Percentiles rank a stretch among this genome's conserved stretches.
Evolutionary conservation across 164 flowering plant species (phyloP).

Genomic region (Platanus orientalis): DNA sequence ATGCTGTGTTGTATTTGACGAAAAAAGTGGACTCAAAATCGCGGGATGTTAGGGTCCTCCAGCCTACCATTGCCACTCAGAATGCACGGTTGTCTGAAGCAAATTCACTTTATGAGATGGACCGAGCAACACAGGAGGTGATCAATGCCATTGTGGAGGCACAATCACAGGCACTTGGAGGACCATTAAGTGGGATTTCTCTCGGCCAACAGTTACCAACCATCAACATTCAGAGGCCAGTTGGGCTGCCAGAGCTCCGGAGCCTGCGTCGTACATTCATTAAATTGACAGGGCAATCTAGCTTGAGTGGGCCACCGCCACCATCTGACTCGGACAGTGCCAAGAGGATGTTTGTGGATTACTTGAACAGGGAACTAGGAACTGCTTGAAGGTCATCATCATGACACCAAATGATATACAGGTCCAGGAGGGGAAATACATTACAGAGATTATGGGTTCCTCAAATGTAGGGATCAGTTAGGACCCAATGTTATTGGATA

Average conservation of each 20-base stretch:
- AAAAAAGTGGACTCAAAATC: slow-evolving; percentile 72
- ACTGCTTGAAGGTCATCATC: slow-evolving; percentile 26
- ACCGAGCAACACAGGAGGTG: slow-evolving; percentile 91
- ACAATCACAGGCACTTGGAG: slow-evolving; percentile 68
- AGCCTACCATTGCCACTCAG: slow-evolving; percentile 93
- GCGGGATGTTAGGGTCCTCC: slow-evolving; percentile 63
- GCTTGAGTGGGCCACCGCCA: slow-evolving; percentile 97
- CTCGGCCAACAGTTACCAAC: slow-evolving; percentile 54
- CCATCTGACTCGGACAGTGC: slow-evolving; percentile 90
- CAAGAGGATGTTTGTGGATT: slow-evolving; percentile 92
- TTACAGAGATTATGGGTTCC: too few species aligned
- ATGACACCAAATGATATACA: too few species aligned
- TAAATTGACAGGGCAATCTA: slow-evolving; percentile 81
- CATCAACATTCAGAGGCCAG: slow-evolving; percentile 53
- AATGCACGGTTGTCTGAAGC: slow-evolving; percentile 60
- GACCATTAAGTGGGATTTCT: slow-evolving; percentile 54
- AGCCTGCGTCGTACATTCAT: slow-evolving; percentile 78
- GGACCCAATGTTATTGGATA: too few species aligned
- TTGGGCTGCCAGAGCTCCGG: slow-evolving; percentile 88
- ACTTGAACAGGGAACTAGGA: slow-evolving; percentile 81
- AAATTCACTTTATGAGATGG: slow-evolving; percentile 84
- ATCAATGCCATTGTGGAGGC: slow-evolving; percentile 74
- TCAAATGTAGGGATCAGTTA: too few species aligned
- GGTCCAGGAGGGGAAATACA: too few species aligned
- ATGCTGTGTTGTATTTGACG: slow-evolving; percentile 70